Conservation (phyloP, 306 rosid genomes). For the Lathyrus aphaca region DNA sequence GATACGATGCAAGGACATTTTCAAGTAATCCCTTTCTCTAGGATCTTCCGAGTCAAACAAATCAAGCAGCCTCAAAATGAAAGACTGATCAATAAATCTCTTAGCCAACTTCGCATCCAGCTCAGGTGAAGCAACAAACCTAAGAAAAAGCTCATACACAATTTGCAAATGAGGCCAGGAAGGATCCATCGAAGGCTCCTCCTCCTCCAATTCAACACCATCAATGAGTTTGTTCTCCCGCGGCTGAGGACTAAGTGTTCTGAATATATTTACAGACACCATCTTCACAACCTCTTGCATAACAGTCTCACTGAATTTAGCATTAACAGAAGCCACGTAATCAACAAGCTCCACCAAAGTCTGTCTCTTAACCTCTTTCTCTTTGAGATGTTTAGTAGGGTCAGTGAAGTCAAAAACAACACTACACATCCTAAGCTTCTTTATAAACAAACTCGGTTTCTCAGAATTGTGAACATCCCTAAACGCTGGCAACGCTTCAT, state of each 20-base stretch:
- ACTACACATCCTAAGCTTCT: constrained; percentile 66
- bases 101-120: constrained; percentile 78
- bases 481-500: constrained; percentile 70
- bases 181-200: constrained; percentile 83
- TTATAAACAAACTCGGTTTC: constrained; percentile 65
- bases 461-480: constrained; percentile 73
- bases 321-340: constrained; percentile 63
- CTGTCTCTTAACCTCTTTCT: constrained; percentile 74
- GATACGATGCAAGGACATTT: constrained; percentile 69
- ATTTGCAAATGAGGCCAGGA: constrained; percentile 88
- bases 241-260: constrained; percentile 72
- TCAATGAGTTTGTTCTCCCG: constrained; percentile 64
- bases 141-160: constrained; percentile 72
- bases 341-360: constrained; percentile 76
- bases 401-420: constrained; percentile 76
- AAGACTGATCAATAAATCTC: constrained; percentile 66
- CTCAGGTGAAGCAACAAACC: constrained; percentile 77
- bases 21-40: constrained; percentile 72
- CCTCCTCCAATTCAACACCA: constrained; percentile 83
- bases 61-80: constrained; percentile 69
- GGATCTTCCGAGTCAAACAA: constrained; percentile 79
- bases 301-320: constrained; percentile 60
- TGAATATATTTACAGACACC: constrained; percentile 73
- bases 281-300: constrained; percentile 70
- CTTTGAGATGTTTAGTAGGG: constrained; percentile 67